These are phyloP conservation scores for Dothidotthia symphoricarpi DNA, from an alignment of 2,329 filamentous ascomycete species.

Conservation along the genomic window DNA sequence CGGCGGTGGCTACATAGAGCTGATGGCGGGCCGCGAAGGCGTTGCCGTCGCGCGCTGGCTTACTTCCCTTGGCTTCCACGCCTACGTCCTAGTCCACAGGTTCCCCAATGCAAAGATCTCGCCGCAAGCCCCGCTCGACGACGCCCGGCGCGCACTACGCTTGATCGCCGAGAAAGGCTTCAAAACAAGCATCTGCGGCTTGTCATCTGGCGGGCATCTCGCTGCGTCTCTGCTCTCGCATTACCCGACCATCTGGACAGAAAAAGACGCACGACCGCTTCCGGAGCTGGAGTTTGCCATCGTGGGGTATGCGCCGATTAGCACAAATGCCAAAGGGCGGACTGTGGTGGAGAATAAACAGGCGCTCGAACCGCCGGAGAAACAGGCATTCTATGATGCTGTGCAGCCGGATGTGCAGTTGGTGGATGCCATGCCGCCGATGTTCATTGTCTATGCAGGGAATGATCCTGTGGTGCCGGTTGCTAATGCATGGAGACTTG, in stretches of 20 bases:
- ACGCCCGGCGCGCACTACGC: conserved; percentile 10
- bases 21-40: conserved; percentile 22
- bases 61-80: conserved; percentile 12
- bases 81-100: conserved; percentile 20
- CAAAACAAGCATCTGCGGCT: conserved; percentile 11
- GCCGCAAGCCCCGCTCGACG: conserved; percentile 16
- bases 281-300: conserved; percentile 15
- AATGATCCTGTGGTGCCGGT: conserved; percentile 20
- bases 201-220: conserved; percentile 20
- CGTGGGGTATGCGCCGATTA: conserved; percentile 21
- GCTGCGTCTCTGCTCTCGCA: conserved; percentile 14
- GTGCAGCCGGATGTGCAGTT: conserved; percentile 22
- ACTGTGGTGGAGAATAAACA: conserved; percentile 15
- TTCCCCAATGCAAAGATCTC: conserved; percentile 14
- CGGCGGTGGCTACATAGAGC: conserved; percentile 19
- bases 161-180: conserved; percentile 8
- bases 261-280: background rate
- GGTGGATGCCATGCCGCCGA: conserved; percentile 5
- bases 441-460: conserved; percentile 20
- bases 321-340: conserved; percentile 19
- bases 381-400: conserved; percentile 17
- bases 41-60: conserved; percentile 20
- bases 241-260: conserved; percentile 12
- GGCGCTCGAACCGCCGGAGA: conserved; percentile 14
- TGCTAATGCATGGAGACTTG: conserved; percentile 18